Percentiles rank a stretch among this genome's conserved stretches.
Conservation (phyloP, 257 asterid species). For the Solanum tacnaense region DNA sequence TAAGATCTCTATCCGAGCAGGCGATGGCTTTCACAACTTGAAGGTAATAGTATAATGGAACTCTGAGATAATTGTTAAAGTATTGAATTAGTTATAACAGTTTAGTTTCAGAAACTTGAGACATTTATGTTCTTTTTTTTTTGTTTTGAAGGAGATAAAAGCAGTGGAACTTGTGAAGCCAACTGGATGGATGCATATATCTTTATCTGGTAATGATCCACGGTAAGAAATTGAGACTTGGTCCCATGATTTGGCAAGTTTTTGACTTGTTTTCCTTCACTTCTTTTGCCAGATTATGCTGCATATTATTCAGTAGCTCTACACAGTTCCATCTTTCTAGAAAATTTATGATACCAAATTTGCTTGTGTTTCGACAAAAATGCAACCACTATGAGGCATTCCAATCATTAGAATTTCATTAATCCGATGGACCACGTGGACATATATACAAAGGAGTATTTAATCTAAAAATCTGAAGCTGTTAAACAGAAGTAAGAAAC, state of each 20-base stretch:
- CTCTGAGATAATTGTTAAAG: neutral
- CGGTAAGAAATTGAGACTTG: conserved; percentile 32
- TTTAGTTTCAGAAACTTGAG: neutral
- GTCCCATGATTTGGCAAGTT: neutral
- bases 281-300: neutral
- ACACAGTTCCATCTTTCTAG: neutral
- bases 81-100: neutral
- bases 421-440: neutral
- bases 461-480: neutral
- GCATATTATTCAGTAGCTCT: neutral
- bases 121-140: neutral
- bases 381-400: neutral
- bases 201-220: conserved; percentile 87
- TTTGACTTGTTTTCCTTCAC: neutral
- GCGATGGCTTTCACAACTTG: conserved; percentile 94
- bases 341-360: neutral
- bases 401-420: neutral
- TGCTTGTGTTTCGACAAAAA: neutral
- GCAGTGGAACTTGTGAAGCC: conserved; percentile 84
- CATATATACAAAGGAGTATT: neutral
- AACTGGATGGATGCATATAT: conserved; percentile 78
- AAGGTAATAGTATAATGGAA: conserved; percentile 35
- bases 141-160: conserved; percentile 58
- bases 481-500: neutral
- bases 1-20: conserved; percentile 81